Evolutionary conservation across 495 filamentous ascomycete species (phyloP).

Genomic region (Staphylotrichum longicolle): DNA sequence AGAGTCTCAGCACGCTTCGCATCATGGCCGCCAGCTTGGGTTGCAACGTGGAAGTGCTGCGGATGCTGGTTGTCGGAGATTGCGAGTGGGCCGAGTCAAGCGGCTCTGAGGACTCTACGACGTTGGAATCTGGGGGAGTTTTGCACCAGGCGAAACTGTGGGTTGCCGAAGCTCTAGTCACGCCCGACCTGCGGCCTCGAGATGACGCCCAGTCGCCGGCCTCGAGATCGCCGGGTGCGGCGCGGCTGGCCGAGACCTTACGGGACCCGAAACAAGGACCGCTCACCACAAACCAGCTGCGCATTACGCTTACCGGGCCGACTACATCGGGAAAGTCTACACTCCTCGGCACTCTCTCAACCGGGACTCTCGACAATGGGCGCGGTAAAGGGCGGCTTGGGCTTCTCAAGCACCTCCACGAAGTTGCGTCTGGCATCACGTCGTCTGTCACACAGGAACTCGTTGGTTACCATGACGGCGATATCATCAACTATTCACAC

Average conservation of each 20-base stretch:
- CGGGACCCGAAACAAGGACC: conserved; percentile 33
- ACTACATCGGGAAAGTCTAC: conserved; percentile 95
- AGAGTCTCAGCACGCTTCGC: conserved; percentile 77
- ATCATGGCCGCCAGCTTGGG: conserved; percentile 91
- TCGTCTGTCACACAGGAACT: conserved; percentile 92
- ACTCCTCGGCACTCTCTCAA: conserved; percentile 82
- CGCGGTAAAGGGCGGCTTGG: conserved; percentile 83
- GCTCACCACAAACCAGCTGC: conserved; percentile 67
- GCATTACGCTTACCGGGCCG: conserved; percentile 86
- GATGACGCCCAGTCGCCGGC: conserved; percentile 17
- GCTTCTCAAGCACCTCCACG: conserved; percentile 89
- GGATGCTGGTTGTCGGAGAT: conserved; percentile 80
- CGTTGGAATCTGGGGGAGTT: conserved; percentile 6
- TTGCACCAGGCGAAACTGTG: conserved; percentile 61
- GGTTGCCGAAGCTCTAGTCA: conserved; percentile 76
- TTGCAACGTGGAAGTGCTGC: conserved; percentile 78
- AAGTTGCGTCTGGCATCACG: conserved; percentile 85
- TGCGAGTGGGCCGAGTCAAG: conserved; percentile 65
- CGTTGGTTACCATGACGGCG: conserved; percentile 69
- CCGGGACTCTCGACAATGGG: conserved; percentile 86
- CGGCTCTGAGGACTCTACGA: conserved; percentile 14
- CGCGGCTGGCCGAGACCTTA: conserved; percentile 21
- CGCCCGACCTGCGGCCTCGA: conserved; percentile 38
- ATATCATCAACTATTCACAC: conserved; percentile 82
- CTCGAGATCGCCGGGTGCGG: conserved; percentile 10